Percentiles rank a stretch among this genome's conserved stretches.
These are phyloP conservation scores for Colletotrichum lindemuthianum DNA, from an alignment of 2,329 filamentous ascomycete genomes.

Conservation along the genomic window DNA sequence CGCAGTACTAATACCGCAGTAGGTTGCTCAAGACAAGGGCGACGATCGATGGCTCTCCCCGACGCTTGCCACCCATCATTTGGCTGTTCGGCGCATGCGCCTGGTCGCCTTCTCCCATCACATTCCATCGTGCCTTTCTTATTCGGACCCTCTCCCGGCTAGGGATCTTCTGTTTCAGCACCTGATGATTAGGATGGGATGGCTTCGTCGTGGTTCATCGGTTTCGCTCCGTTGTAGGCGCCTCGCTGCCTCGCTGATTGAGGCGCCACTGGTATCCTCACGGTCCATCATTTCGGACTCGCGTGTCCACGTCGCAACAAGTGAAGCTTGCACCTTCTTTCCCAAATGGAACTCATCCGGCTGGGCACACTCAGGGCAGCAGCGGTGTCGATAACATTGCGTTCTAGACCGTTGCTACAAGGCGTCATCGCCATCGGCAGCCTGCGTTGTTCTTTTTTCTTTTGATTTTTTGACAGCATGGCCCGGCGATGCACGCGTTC, in stretches of 20 bases:
- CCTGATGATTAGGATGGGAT: conserved; percentile 27
- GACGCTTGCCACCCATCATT: conserved; percentile 16
- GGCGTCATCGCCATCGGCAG: too few relatives aligned
- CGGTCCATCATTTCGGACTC: conserved; percentile 1
- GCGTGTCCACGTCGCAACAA: conserved; percentile 11
- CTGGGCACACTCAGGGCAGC: too few relatives aligned
- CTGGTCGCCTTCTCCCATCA: conserved; percentile 8
- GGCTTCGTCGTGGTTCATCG: conserved; percentile 22
- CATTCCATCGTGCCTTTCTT: conserved; percentile 1
- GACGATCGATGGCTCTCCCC: background rate
- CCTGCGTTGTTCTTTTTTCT: background rate
- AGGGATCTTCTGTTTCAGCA: conserved; percentile 33
- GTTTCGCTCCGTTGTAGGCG: background rate
- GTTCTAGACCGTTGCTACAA: too few relatives aligned
- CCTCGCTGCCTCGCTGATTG: too few relatives aligned
- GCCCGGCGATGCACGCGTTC: too few relatives aligned
- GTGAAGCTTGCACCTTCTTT: background rate
- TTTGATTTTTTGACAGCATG: background rate
- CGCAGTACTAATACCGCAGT: background rate
- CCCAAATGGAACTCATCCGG: too few relatives aligned
- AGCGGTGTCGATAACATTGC: too few relatives aligned
- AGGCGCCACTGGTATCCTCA: background rate
- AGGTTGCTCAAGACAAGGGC: background rate
- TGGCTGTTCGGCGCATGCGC: conserved; percentile 2
- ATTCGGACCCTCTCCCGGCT: conserved; percentile 14